A percentile compares a stretch with the other conserved stretches of the same genome.
Evolutionary conservation across 345 rosid genomes (phyloP).

Genomic region (Atalantia buxifolia): DNA sequence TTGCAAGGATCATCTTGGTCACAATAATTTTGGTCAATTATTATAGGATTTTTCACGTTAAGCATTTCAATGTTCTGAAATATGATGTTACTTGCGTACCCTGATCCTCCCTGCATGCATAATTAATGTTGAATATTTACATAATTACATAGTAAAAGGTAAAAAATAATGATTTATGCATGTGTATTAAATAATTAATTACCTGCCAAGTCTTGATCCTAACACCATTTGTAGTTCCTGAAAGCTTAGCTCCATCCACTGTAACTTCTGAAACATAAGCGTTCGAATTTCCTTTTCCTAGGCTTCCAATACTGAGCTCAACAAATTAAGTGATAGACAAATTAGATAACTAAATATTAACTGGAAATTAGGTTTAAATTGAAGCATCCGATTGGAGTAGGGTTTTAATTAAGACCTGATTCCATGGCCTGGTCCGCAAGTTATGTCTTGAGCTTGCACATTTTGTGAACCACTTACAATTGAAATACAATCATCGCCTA

Average conservation of each 20-base stretch:
- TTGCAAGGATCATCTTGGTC: conserved; percentile 69
- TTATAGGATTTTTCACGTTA: conserved; percentile 76
- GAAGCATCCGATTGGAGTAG: neutral
- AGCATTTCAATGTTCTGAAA: conserved; percentile 70
- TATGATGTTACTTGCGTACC: conserved; percentile 64
- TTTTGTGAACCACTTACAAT: conserved; percentile 51
- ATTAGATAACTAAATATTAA: neutral
- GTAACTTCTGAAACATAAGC: conserved; percentile 71
- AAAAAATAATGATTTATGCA: neutral
- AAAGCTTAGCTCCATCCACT: conserved; percentile 58
- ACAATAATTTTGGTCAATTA: conserved; percentile 81
- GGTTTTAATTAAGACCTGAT: conserved; percentile 38
- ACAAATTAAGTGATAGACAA: neutral
- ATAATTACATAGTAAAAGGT: too few relatives aligned
- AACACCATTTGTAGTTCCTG: conserved; percentile 72
- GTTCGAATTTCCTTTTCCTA: conserved; percentile 50
- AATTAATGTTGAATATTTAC: neutral
- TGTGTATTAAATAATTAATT: neutral
- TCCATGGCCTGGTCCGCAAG: conserved; percentile 79
- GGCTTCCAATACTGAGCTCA: conserved; percentile 67
- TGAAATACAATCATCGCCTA: conserved; percentile 89
- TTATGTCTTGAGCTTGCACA: conserved; percentile 43
- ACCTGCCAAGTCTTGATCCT: conserved; percentile 95
- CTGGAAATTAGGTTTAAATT: neutral
- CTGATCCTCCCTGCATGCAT: conserved; percentile 82